phyloP scores from a whole-genome alignment of 306 rosid species.

The Rosa lucieae region DNA sequence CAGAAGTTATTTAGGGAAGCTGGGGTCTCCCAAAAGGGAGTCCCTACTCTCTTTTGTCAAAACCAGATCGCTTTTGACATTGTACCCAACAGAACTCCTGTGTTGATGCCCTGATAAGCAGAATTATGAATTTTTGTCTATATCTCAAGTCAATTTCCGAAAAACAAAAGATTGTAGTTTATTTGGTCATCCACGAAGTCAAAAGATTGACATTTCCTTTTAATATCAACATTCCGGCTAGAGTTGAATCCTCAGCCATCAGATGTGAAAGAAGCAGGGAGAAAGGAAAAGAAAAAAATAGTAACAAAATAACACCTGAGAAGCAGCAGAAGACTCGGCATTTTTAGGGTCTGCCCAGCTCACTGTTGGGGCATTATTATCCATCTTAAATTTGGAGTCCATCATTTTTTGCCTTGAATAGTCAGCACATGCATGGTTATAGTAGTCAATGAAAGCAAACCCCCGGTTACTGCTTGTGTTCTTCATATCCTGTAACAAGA shows the following conservation, averaged over 20 bases:
- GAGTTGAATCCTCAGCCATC: constrained; percentile 23
- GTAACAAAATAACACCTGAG: constrained; percentile 59
- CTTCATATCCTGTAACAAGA: constrained; percentile 73
- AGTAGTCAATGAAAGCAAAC: constrained; percentile 89
- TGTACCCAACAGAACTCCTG: neutral
- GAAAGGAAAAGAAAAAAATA: neutral
- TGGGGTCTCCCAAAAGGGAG: neutral
- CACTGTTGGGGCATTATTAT: constrained; percentile 86
- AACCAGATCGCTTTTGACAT: neutral
- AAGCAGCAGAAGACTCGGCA: constrained; percentile 88
- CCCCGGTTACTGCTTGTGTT: constrained; percentile 81
- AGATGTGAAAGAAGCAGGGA: neutral
- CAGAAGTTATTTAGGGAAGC: neutral
- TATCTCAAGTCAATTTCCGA: no score
- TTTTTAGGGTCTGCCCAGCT: constrained; percentile 99
- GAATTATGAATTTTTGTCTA: neutral
- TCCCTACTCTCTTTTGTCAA: neutral
- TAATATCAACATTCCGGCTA: neutral
- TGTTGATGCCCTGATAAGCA: neutral
- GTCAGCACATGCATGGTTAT: constrained; percentile 94
- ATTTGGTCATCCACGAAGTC: neutral
- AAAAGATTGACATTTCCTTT: neutral
- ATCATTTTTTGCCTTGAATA: constrained; percentile 87
- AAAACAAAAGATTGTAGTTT: neutral
- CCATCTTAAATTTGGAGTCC: constrained; percentile 82